Evolutionary conservation across 75 land plant species (phyloP).

Genomic region (Ceratopteris richardii): DNA sequence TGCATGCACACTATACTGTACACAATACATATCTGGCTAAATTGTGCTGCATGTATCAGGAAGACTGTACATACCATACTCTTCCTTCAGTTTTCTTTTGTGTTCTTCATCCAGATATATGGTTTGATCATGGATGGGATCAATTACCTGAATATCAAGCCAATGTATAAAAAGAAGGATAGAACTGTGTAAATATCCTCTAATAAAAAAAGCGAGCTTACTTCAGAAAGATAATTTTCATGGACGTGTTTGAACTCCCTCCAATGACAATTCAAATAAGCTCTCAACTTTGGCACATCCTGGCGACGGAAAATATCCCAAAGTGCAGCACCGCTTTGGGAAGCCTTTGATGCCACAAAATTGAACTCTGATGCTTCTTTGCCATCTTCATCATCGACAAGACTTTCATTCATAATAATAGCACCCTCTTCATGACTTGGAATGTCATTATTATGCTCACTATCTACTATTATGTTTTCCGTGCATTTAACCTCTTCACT

Average conservation of each 20-base stretch:
- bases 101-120: constrained; percentile 54
- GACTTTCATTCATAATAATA: too few species aligned
- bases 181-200: neutral
- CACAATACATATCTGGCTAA: too few species aligned
- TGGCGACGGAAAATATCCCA: constrained; percentile 75
- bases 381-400: too few species aligned
- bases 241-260: constrained; percentile 55
- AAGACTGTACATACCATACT: constrained; percentile 51
- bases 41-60: too few species aligned
- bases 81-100: constrained; percentile 61
- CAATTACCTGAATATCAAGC: constrained; percentile 36
- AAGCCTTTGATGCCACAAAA: too few species aligned
- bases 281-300: constrained; percentile 50
- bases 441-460: too few species aligned
- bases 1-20: too few species aligned
- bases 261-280: constrained; percentile 38
- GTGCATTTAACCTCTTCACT: too few species aligned
- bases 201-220: constrained; percentile 6
- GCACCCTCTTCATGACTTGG: too few species aligned
- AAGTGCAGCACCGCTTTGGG: constrained; percentile 40
- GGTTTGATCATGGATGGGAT: constrained; percentile 79
- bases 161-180: neutral
- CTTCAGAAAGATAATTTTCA: constrained; percentile 42
- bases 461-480: too few species aligned
- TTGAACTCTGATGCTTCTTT: too few species aligned